These are phyloP conservation scores for Rhododendron ferrugineum DNA, from an alignment of 148 eudicot species.

Conservation along the genomic window DNA sequence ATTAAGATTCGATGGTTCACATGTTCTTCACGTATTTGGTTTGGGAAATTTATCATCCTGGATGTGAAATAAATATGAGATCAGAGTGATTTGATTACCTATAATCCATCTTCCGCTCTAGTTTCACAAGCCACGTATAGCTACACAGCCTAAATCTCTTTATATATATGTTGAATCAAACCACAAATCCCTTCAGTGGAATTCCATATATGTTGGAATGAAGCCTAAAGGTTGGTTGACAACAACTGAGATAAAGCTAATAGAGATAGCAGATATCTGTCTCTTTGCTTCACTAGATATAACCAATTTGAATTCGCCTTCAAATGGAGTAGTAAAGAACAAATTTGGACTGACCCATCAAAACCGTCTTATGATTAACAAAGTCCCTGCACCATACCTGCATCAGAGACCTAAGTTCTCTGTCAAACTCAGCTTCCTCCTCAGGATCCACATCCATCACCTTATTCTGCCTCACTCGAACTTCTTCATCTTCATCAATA, in stretches of 20 bases:
- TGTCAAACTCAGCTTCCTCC: constrained; percentile 90
- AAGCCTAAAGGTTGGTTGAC: not conserved
- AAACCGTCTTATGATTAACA: not conserved
- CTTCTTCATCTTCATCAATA: constrained; percentile 81
- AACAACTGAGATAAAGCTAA: not conserved
- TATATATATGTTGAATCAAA: not conserved
- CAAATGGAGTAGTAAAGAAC: not conserved
- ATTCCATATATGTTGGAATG: not conserved
- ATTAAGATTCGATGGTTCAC: not conserved
- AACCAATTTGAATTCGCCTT: not conserved
- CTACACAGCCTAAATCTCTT: not conserved
- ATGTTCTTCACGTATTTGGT: not conserved
- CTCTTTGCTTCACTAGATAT: not conserved
- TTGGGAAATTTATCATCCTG: not conserved
- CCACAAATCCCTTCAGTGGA: not conserved
- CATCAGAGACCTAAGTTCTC: constrained; percentile 86
- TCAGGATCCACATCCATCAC: constrained; percentile 49
- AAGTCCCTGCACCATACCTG: constrained; percentile 28
- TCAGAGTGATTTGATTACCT: not conserved
- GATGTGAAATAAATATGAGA: not conserved
- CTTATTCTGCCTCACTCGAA: constrained; percentile 46
- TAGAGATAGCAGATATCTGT: not conserved
- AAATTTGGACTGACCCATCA: not conserved
- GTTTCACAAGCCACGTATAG: not conserved
- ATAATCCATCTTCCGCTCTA: not conserved